These are phyloP conservation scores for Penicillium capsulatum DNA, from an alignment of 2,329 filamentous ascomycete species.

Conservation along the genomic window DNA sequence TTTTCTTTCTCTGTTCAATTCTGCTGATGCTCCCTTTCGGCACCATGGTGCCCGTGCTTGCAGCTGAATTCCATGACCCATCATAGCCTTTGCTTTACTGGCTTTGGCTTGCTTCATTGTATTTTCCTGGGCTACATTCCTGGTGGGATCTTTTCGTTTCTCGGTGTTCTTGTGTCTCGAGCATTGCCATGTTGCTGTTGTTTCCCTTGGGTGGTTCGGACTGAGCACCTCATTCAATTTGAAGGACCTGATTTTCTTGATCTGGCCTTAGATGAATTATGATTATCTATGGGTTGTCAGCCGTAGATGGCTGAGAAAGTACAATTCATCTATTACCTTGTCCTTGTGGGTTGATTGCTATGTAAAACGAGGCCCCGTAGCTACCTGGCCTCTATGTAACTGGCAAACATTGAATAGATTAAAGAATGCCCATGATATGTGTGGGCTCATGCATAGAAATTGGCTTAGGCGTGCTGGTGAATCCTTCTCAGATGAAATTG, in stretches of 20 bases:
- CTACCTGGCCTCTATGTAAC: not conserved
- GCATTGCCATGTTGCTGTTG: conserved; percentile 1
- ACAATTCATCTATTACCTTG: conserved; percentile 14
- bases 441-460: too few species aligned
- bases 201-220: conserved; percentile 1
- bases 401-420: too few species aligned
- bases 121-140: conserved; percentile 5
- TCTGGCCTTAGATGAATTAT: conserved; percentile 5
- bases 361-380: not conserved
- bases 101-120: conserved; percentile 11
- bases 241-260: not conserved
- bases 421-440: too few species aligned
- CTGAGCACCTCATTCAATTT: not conserved
- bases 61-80: conserved; percentile 7
- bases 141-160: conserved; percentile 2
- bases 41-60: conserved; percentile 12
- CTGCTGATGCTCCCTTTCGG: conserved; percentile 15
- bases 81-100: conserved; percentile 13
- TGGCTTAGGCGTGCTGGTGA: too few species aligned
- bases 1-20: conserved; percentile 12
- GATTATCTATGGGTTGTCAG: conserved; percentile 4
- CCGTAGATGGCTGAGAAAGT: conserved; percentile 6
- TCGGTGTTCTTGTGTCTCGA: conserved; percentile 14
- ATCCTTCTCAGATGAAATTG: too few species aligned
- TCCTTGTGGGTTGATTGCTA: conserved; percentile 1